These are phyloP conservation scores for Arachis monticola DNA, from an alignment of 331 rosid species.

Conservation along the genomic window DNA sequence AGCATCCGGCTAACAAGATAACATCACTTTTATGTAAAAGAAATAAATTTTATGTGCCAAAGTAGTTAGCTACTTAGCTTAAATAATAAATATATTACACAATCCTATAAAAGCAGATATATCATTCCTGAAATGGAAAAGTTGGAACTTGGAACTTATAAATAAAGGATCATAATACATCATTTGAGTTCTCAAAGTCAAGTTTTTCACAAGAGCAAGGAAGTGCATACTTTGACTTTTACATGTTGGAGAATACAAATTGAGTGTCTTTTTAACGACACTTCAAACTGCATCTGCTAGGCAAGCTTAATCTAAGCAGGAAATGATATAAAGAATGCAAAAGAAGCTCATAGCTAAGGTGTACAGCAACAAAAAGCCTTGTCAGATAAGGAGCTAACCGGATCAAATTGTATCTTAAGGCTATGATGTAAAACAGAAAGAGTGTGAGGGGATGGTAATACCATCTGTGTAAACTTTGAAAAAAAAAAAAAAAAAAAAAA, in stretches of 20 bases:
- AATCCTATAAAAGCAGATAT: slow-evolving; percentile 18
- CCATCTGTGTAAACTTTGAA: background rate
- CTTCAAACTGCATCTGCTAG: background rate
- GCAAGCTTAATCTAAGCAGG: slow-evolving; percentile 28
- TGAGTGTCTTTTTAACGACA: slow-evolving; percentile 9
- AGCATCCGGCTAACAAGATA: background rate
- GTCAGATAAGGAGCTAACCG: background rate
- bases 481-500: background rate
- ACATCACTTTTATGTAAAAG: slow-evolving; percentile 22
- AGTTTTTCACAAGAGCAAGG: slow-evolving; percentile 1
- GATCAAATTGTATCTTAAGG: background rate
- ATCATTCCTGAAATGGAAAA: slow-evolving; percentile 11
- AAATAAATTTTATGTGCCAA: background rate
- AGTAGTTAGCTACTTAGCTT: background rate
- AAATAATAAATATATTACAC: background rate
- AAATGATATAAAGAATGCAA: slow-evolving; percentile 7
- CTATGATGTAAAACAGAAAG: background rate
- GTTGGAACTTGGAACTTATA: slow-evolving; percentile 3
- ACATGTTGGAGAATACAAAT: background rate
- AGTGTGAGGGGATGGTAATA: background rate
- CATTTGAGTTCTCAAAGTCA: background rate
- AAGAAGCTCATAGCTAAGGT: no score
- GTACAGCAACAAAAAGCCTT: no score
- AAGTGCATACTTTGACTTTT: slow-evolving; percentile 12
- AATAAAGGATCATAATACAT: background rate